phyloP scores from a whole-genome alignment of 169 alveolate genomes.

The Plasmodium inui region DNA sequence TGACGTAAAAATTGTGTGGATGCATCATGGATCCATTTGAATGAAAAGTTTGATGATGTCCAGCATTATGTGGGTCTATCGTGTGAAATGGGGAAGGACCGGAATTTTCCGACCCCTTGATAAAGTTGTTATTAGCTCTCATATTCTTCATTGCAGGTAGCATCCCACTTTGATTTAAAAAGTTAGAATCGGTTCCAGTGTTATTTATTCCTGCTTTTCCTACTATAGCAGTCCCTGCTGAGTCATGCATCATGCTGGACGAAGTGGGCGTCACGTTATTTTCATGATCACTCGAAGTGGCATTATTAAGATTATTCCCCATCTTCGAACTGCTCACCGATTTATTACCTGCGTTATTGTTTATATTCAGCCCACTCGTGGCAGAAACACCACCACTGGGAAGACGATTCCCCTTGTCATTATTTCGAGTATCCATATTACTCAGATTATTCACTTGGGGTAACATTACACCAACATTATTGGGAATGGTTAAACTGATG shows the following conservation, averaged over 20 bases:
- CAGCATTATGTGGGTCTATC: background rate
- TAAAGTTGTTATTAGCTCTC: slow-evolving; percentile 34
- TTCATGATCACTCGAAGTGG: slow-evolving; percentile 1
- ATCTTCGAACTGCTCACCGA: background rate
- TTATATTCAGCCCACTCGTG: background rate
- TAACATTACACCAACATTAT: background rate
- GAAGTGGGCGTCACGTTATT: background rate
- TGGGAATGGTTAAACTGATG: background rate
- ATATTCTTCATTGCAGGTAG: slow-evolving; percentile 12
- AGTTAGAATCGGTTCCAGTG: background rate
- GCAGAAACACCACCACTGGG: background rate
- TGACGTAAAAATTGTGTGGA: slow-evolving; percentile 34
- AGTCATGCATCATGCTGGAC: background rate
- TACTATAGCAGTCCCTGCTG: background rate
- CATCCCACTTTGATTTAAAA: slow-evolving; percentile 36
- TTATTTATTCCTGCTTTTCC: background rate
- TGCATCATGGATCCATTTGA: slow-evolving; percentile 63
- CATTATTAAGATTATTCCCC: background rate
- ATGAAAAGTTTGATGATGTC: slow-evolving; percentile 45
- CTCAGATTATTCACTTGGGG: background rate
- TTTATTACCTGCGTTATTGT: background rate
- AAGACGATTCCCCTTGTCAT: background rate
- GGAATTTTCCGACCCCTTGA: slow-evolving; percentile 55
- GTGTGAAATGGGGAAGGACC: slow-evolving; percentile 29
- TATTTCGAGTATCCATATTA: background rate